Base-by-base conservation (phyloP, 768 basidiomycete species). In the Tulasnella sp. region DNA sequence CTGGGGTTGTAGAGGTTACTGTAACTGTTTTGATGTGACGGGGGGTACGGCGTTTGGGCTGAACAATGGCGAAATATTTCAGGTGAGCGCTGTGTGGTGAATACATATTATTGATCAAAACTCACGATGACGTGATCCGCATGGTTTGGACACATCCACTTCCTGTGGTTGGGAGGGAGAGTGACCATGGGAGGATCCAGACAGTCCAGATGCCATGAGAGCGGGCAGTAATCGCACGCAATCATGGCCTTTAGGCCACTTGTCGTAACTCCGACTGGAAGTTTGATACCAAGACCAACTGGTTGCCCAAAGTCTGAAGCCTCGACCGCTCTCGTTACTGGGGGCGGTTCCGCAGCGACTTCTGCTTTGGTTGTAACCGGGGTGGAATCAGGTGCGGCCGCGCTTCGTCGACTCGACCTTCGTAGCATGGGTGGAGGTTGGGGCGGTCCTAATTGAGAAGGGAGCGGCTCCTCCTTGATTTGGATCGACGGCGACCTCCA, bases 121-220 rank as follows among this genome's bases (percentile, higher is more conserved):
- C 90, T 71, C 68, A 94, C 93, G 61, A 88, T 70, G 54, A 84
- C 78, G 60, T 83, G 81, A 64, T 96, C 92, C n/a, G 82, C 84
- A 68, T 99, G 96, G 67, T 94, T 91, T 7, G 96, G 96, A 70
- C 96, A 99, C 92, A 94, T 96, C 93, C 94, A 99, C 70, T 93
- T 96, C 75, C 84, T 87, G 64, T 81, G 82, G 60, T 85, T 81
- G 11, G 85, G 78, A 2, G 96, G 96, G 79, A 98, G 84, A 42
- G 78, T 78, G 22, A 85, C 75, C 60, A 94, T 73, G 7, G 96
- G 96, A 15, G 94, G 96, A 65, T 90, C 85, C 27, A 98, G 75
- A 66, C 96, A 99, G 69, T 98, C 96, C 58, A 97, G 79, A 68
- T 99, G 96, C 88, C 94, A 99, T 69, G 93, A 88, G 46, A 94